phyloP scores from a whole-genome alignment of 805 yeast species.

The Scheffersomyces lignosus region DNA sequence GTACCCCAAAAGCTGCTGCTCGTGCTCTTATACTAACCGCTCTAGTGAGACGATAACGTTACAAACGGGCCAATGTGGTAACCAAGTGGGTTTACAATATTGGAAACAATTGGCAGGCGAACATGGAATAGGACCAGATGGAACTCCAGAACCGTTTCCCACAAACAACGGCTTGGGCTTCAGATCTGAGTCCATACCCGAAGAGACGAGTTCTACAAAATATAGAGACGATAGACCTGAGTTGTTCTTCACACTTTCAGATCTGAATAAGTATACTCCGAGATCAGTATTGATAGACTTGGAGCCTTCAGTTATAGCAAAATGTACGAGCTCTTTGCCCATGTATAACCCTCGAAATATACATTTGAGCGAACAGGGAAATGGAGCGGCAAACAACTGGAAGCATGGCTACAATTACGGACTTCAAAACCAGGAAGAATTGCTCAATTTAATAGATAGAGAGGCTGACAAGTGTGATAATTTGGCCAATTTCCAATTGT shows the following conservation, averaged over 20 bases:
- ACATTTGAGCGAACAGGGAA: conserved; percentile 75
- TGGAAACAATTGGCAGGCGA: conserved; percentile 89
- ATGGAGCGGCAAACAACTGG: conserved; percentile 98
- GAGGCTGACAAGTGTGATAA: conserved; percentile 90
- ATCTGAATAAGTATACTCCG: conserved; percentile 79
- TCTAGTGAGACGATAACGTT: conserved; percentile 64
- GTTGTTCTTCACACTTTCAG: conserved; percentile 77
- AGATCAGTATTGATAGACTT: conserved; percentile 82
- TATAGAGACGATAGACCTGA: conserved; percentile 71
- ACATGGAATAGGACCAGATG: conserved; percentile 78
- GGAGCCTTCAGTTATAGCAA: conserved; percentile 85
- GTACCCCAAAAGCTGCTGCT: too few species aligned
- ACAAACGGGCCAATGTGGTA: conserved; percentile 94
- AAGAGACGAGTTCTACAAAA: conserved; percentile 3
- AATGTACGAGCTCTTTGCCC: conserved; percentile 52
- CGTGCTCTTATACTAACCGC: conserved; percentile 21
- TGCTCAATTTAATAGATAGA: conserved; percentile 80
- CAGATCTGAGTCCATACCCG: conserved; percentile 7
- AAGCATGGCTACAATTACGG: conserved; percentile 85
- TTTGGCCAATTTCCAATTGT: conserved; percentile 83
- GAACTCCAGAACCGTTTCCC: conserved; percentile 45
- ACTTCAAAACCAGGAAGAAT: conserved; percentile 62
- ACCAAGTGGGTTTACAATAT: conserved; percentile 89
- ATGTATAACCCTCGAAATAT: conserved; percentile 83
- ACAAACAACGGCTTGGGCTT: conserved; percentile 13